Percentiles rank a stretch among this genome's conserved stretches.
phyloP scores from a whole-genome alignment of 768 basidiomycete genomes.

The Lanmaoa pseudosensibilis region DNA sequence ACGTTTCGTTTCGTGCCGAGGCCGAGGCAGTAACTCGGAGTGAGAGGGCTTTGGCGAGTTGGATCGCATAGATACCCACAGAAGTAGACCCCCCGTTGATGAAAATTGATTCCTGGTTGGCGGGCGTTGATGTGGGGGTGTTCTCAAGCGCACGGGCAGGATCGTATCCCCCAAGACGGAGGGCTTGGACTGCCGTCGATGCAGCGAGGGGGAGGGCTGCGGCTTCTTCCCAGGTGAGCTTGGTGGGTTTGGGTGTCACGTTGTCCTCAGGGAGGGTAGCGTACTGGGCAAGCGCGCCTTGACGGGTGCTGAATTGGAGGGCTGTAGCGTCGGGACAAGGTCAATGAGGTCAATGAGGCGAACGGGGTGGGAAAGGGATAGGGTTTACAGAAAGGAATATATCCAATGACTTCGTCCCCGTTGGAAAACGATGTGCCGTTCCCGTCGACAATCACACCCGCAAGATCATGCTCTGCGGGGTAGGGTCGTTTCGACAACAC shows the following conservation, averaged over 20 bases:
- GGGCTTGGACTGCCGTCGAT: conserved; percentile 57
- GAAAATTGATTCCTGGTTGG: conserved; percentile 51
- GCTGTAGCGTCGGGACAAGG: too few species aligned
- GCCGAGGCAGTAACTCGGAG: conserved; percentile 59
- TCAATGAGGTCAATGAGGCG: too few species aligned
- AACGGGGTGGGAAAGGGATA: too few species aligned
- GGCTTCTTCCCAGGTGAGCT: conserved; percentile 54
- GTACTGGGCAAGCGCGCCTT: too few species aligned
- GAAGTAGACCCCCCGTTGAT: conserved; percentile 71
- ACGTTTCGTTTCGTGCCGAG: conserved; percentile 59
- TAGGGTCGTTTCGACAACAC: conserved; percentile 49
- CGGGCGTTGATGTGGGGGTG: neutral
- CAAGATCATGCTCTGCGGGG: conserved; percentile 59
- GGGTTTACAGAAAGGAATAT: too few species aligned
- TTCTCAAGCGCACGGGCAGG: conserved; percentile 30
- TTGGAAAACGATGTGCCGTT: conserved; percentile 51
- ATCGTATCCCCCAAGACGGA: conserved; percentile 49
- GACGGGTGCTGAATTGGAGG: too few species aligned
- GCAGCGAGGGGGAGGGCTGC: conserved; percentile 60
- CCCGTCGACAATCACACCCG: conserved; percentile 59
- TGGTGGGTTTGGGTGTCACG: conserved; percentile 38
- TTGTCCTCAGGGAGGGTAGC: neutral
- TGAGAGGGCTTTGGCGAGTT: conserved; percentile 66
- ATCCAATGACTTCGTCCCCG: conserved; percentile 67
- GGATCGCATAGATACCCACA: conserved; percentile 70